Evolutionary conservation across 148 eudicot genomes (phyloP), one percentile per base, ranked within the genome.

Genomic region (Tetragonia tetragonoides): DNA sequence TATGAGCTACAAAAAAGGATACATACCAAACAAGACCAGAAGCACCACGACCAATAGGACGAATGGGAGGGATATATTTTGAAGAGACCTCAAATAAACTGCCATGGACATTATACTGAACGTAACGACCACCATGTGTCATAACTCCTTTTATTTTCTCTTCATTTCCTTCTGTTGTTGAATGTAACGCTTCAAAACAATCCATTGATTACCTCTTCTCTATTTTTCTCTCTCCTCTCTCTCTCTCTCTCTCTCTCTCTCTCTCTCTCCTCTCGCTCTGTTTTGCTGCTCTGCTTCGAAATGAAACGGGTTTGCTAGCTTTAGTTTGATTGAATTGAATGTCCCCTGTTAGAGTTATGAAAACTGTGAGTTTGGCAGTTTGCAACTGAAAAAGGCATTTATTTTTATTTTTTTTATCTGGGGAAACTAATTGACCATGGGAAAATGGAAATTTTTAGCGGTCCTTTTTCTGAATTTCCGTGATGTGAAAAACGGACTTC

Each of bases 31-130:
- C 95, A 76, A 93, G 86, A 75, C 97, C 97, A 56, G 90, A 89
- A 65, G 97, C 97, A 18, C 97, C 97, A 72, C 95, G 88, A 24
- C 97, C 97, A 73, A 93, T 83, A 20, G 97, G 95, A 37, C 90
- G 85, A 71, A 93, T 81, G 10, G 97, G 97, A 76, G 97, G 95
- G 37, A 88, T 88, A 54, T 93, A 93, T 73, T 90, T 90, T 46
- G 83, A 79, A 63, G 95, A 84, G 34, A 93, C 93, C 66, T 93
- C 90, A 73, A 93, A 93, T 10, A 90, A 78, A 66, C 86, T 93
- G 3, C 97, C 97, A 73, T 83, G 88, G 28, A 93, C 82, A 81
- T 93, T 93, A 79, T 93, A 89, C 65, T 84, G 87, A 23, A 86
- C 88, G 60, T 90, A 93, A 28, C 78, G 75, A 39, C 97, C 97